Evolutionary conservation across 352 stramenopile species (phyloP), one percentile per base, ranked within the genome.

Genomic region (Pelagophyceae sp.): DNA sequence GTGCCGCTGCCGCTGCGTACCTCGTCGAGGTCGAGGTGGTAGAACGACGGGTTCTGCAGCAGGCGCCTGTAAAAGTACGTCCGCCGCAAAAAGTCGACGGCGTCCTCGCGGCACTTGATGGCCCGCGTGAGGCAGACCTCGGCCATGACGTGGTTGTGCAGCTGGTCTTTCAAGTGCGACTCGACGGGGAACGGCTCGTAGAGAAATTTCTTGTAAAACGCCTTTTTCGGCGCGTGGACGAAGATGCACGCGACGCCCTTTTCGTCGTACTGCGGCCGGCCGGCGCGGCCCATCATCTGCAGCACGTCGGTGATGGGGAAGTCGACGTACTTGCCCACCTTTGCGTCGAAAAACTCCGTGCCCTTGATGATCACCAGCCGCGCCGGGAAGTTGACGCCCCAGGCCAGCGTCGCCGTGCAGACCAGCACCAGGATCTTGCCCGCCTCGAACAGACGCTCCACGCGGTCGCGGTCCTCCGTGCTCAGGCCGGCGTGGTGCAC

Each of bases 301-400:
- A 99, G 81, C 40, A 99, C 85, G 83, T 99, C 95, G 20, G 95
- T 98, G 72, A 99, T 88, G 38, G 95, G 93, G 80, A 99, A 98
- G 79, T 98, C 96, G 31, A 97, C 91, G 84, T 99, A 99, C 29
- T 95, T 86, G 11, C 90, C 91, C 25, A 89, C 82, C 76, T 93
- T 93, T 3, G 87, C 90, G 80, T 96, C 91, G 85, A 98, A 99
- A 79, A 92, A 99, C 80, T 99, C 94, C 0, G 95, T 99, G 58
- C 96, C 95, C 84, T 99, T 99, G 54, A 99, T 88, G 23, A 99
- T 86, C 0, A 99, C 96, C 19, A 99, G 84, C 79, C 95, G 90
- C 40, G 89, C 90, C 2, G 95, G 96, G 50, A 99, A 85, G 83
- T 99, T 99, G 6, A 99, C 96, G 72, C 97, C 97, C 96, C 94